Percentiles rank a stretch among this genome's conserved stretches.
Conservation (phyloP, 2,329 filamentous ascomycete species). For the Phyllosticta capitalensis region DNA sequence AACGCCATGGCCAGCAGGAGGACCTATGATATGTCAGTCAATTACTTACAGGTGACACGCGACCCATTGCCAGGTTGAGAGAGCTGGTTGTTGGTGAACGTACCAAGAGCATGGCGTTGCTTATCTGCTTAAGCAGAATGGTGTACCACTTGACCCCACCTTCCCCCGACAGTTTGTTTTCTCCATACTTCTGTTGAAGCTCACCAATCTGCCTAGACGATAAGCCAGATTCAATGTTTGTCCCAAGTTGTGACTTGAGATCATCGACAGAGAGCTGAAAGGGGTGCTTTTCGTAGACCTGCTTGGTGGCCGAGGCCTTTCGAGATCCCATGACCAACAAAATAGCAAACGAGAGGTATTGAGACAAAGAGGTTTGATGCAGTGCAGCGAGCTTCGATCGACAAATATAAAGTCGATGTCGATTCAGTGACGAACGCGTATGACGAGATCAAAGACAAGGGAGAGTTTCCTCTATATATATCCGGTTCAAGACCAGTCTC, state of each 20-base stretch:
- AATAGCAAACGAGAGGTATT: not conserved
- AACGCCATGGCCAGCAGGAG: constrained; percentile 65
- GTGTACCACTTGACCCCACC: constrained; percentile 16
- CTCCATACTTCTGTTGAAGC: constrained; percentile 14
- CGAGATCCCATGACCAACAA: constrained; percentile 12
- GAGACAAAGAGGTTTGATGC: not conserved
- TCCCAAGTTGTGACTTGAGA: constrained; percentile 10
- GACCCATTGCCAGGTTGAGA: not conserved
- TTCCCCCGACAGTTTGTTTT: constrained; percentile 17
- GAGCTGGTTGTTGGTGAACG: not conserved
- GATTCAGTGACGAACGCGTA: not conserved
- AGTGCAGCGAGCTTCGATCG: not conserved
- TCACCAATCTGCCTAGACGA: constrained; percentile 11
- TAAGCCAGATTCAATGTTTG: constrained; percentile 15
- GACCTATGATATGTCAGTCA: constrained; percentile 40
- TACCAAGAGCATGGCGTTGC: constrained; percentile 30
- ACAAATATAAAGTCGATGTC: not conserved
- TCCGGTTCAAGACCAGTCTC: not conserved
- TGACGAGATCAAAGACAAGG: not conserved
- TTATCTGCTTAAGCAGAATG: constrained; percentile 25
- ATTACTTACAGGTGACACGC: not conserved
- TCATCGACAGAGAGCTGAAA: constrained; percentile 14
- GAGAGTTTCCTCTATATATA: not conserved
- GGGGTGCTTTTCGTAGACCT: constrained; percentile 16
- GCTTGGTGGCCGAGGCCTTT: constrained; percentile 10